Evolutionary conservation across 257 asterid genomes (phyloP).

Genomic region (Thymus mandschuricus): DNA sequence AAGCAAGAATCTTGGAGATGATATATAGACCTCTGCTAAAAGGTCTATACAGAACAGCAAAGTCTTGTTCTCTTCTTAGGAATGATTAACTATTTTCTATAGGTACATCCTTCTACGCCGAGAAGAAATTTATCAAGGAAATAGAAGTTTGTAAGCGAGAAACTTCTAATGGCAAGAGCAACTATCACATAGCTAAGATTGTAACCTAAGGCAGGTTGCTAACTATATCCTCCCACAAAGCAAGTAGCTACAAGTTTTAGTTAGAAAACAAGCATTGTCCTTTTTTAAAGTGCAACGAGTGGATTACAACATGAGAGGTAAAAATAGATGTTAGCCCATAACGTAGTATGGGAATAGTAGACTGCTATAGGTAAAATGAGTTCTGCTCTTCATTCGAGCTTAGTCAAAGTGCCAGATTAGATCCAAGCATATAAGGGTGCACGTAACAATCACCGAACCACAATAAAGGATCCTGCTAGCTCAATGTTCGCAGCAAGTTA

Average conservation of each 20-base stretch:
- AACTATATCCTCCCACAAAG: not conserved
- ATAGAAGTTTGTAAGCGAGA: not conserved
- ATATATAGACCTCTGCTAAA: slow-evolving; percentile 5
- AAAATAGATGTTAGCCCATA: not conserved
- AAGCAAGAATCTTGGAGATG: slow-evolving; percentile 15
- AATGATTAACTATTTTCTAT: not conserved
- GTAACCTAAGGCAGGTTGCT: not conserved
- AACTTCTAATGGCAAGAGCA: not conserved
- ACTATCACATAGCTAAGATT: not conserved
- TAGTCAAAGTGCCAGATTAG: not conserved
- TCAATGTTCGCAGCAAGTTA: too few species aligned
- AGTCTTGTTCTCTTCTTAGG: slow-evolving; percentile 5
- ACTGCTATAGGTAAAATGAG: not conserved
- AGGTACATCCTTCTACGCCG: not conserved
- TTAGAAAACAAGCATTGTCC: not conserved
- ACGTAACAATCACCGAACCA: not conserved
- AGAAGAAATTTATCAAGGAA: not conserved
- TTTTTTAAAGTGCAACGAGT: not conserved
- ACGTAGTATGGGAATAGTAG: not conserved
- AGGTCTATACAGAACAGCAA: slow-evolving; percentile 17
- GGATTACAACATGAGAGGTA: not conserved
- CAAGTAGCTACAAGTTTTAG: slow-evolving; percentile 3
- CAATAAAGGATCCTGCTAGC: too few species aligned
- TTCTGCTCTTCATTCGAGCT: not conserved
- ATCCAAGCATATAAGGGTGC: not conserved